Base-by-base conservation (phyloP, 2,329 filamentous ascomycete genomes). In the Fusarium scirpi region DNA sequence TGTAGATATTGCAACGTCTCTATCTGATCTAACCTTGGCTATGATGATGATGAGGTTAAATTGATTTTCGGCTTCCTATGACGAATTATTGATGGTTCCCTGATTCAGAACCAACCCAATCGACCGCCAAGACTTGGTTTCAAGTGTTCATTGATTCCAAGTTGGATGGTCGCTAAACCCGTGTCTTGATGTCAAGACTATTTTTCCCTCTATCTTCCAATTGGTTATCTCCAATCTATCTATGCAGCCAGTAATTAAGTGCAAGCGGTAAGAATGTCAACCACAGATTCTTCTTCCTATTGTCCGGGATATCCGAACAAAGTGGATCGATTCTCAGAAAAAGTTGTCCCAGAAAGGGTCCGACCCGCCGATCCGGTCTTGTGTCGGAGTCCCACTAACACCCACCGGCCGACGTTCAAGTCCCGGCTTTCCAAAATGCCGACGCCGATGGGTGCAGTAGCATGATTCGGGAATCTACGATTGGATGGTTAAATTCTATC, bases 301-400 rank as follows among this genome's bases (percentile, higher is more conserved):
- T 25, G 38, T 57, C 68, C 68, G 68, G 65, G 15, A 53, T 56
- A 71, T 71, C 68, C 68, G 68, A 69, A 58, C 18, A 46, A 20
- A 40, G 55, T 70, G 64, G 67, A 61, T 70, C 67, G 67, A 70
- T 69, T 44, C 49, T 51, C 45, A 53, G n/a, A 30, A 47, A 20
- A 38, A 47, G 27, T 55, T 51, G 56, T 45, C 44, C 61, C 29
- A 63, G 34, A 59, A 58, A 58, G 57, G 49, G 56, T 27, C 53
- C 62, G 57, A 70, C 59, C 59, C 30, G 48, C 67, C 62, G 67
- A 70, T 70, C 56, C 62, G 67, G 67, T 43, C 62, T 63, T 69
- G 44, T 44, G 45, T 63, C 67, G 62, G 53, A 41, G 58, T 67
- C 65, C 65, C 59, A 64, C 49, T 29, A 57, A 22, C 46, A 53